These are phyloP conservation scores for Phytophthora uliginosa DNA, from an alignment of 352 stramenopile species.

Conservation along the genomic window DNA sequence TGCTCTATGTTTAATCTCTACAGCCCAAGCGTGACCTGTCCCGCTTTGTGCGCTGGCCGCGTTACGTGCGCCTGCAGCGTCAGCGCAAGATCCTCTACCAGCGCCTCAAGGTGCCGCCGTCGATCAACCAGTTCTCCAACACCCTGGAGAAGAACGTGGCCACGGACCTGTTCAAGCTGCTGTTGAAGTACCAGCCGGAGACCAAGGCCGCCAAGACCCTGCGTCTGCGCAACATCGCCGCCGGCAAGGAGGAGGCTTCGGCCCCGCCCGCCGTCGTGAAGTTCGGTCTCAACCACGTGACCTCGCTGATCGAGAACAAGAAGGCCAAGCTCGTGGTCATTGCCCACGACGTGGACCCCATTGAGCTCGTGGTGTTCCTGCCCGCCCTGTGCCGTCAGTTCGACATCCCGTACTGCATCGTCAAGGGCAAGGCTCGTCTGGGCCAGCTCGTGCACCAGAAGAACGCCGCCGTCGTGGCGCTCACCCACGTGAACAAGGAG, in stretches of 20 bases:
- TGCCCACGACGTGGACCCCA: slow-evolving; percentile 99
- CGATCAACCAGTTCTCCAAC: slow-evolving; percentile 99
- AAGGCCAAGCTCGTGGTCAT: slow-evolving; percentile 99
- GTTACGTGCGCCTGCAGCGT: slow-evolving; percentile 99
- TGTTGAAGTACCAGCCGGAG: slow-evolving; percentile 99
- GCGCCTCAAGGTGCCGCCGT: slow-evolving; percentile 98
- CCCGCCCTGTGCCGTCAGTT: slow-evolving; percentile 99
- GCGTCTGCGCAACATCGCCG: slow-evolving; percentile 97
- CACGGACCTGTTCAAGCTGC: slow-evolving; percentile 98
- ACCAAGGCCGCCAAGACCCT: slow-evolving; percentile 98
- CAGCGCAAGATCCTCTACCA: slow-evolving; percentile 99
- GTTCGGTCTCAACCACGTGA: slow-evolving; percentile 99
- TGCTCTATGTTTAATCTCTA: slow-evolving; percentile 23
- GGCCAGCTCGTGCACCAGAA: slow-evolving; percentile 99
- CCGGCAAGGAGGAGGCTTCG: slow-evolving; percentile 93
- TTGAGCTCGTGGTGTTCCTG: slow-evolving; percentile 98
- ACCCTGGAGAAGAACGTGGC: slow-evolving; percentile 99
- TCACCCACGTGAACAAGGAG: slow-evolving; percentile 99
- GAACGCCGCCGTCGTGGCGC: slow-evolving; percentile 95
- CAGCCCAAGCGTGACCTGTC: slow-evolving; percentile 97
- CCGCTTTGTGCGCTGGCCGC: slow-evolving; percentile 99
- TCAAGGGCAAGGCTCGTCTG: slow-evolving; percentile 99
- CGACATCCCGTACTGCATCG: slow-evolving; percentile 99
- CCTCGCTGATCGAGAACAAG: slow-evolving; percentile 99
- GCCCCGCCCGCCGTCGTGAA: slow-evolving; percentile 96